A percentile compares a stretch with the other conserved stretches of the same genome.
These are phyloP conservation scores for Neurospora sp. DNA, from an alignment of 495 filamentous ascomycete genomes.

Conservation along the genomic window DNA sequence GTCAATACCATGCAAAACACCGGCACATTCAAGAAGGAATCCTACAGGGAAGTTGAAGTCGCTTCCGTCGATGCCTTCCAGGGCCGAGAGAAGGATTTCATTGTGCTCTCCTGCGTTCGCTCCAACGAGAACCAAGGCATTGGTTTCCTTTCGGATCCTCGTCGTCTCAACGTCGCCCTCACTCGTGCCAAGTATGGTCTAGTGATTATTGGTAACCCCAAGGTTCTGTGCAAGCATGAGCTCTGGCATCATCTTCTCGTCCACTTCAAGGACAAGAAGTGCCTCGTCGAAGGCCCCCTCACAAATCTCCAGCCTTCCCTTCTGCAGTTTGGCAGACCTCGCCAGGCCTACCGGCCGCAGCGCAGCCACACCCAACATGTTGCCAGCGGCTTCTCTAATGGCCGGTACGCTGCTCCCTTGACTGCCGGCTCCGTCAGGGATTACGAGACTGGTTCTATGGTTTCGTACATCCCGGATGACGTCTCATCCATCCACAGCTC, in stretches of 20 bases:
- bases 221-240: conserved; percentile 95
- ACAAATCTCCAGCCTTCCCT: conserved; percentile 91
- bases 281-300: conserved; percentile 92
- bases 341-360: conserved; percentile 82
- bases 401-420: conserved; percentile 29
- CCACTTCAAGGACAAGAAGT: conserved; percentile 96
- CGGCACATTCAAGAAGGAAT: conserved; percentile 94
- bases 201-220: conserved; percentile 95
- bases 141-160: conserved; percentile 95
- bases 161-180: conserved; percentile 96
- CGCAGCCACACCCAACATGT: conserved; percentile 55
- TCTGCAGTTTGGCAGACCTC: conserved; percentile 89
- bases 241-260: conserved; percentile 94
- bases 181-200: conserved; percentile 94
- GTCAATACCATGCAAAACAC: conserved; percentile 98
- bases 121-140: conserved; percentile 99
- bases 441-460: conserved; percentile 78
- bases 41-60: conserved; percentile 98
- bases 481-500: conserved; percentile 93
- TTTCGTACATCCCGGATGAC: conserved; percentile 94
- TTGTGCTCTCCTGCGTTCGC: conserved; percentile 94
- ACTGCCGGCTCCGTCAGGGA: conserved; percentile 51
- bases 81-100: conserved; percentile 98
- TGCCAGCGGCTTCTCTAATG: conserved; percentile 57
- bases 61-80: conserved; percentile 99